A percentile compares a stretch with the other conserved stretches of the same genome.
Evolutionary conservation across 176 grass and related monocot species (phyloP).

Genomic region (Triticum urartu): DNA sequence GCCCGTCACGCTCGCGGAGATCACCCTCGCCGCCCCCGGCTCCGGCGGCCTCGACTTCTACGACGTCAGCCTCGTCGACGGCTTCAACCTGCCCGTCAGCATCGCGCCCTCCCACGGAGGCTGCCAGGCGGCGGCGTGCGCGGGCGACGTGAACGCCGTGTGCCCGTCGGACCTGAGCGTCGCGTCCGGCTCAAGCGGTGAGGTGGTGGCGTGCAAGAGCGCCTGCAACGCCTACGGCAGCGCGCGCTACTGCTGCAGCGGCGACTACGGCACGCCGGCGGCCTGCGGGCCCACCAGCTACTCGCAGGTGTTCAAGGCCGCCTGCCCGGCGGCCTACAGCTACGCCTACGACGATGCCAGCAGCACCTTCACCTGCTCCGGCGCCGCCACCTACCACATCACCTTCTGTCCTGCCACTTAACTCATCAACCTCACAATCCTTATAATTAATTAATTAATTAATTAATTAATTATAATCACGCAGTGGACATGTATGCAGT

Average conservation of each 20-base stretch:
- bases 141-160: slow-evolving; percentile 57
- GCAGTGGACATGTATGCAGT: too few relatives aligned
- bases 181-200: neutral
- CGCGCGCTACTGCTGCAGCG: slow-evolving; percentile 79
- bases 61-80: slow-evolving; percentile 89
- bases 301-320: slow-evolving; percentile 84
- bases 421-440: too few relatives aligned
- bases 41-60: slow-evolving; percentile 63
- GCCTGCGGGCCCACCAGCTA: slow-evolving; percentile 64
- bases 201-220: slow-evolving; percentile 66
- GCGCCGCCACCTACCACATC: slow-evolving; percentile 48
- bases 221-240: slow-evolving; percentile 79
- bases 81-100: slow-evolving; percentile 62
- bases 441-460: too few relatives aligned
- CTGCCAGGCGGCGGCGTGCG: slow-evolving; percentile 27
- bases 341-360: slow-evolving; percentile 88
- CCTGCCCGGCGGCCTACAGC: slow-evolving; percentile 80
- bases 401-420: slow-evolving; percentile 67
- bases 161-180: slow-evolving; percentile 66
- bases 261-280: slow-evolving; percentile 58
- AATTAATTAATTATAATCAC: too few relatives aligned
- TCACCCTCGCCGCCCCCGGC: neutral
- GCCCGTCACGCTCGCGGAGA: neutral
- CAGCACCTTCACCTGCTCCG: slow-evolving; percentile 77
- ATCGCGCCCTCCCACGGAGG: slow-evolving; percentile 26